A percentile compares a stretch with the other conserved stretches of the same genome.
These are phyloP conservation scores for Lactarius tabidus DNA, from an alignment of 768 basidiomycete species.

Conservation along the genomic window DNA sequence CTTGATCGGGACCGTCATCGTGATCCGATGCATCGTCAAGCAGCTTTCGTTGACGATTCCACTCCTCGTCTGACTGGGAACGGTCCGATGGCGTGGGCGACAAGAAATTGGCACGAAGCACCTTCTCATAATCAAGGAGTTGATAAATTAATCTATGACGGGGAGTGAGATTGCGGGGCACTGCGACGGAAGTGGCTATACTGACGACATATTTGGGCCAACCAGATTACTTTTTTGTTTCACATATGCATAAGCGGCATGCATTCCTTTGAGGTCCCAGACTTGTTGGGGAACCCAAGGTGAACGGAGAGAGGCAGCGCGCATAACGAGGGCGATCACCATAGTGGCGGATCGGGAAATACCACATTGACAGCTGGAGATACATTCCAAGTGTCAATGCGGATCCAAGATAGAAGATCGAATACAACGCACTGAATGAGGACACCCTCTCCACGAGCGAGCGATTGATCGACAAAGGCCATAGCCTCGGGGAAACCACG, in stretches of 20 bases:
- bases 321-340: constrained; percentile 90
- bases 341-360: constrained; percentile 89
- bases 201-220: constrained; percentile 94
- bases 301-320: constrained; percentile 70
- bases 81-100: constrained; percentile 53
- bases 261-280: constrained; percentile 81
- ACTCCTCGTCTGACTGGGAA: constrained; percentile 67
- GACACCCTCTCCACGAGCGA: constrained; percentile 72
- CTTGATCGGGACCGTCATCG: constrained; percentile 44
- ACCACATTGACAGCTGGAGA: constrained; percentile 84
- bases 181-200: constrained; percentile 28
- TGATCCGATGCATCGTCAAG: constrained; percentile 55
- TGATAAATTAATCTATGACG: constrained; percentile 81
- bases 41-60: constrained; percentile 63
- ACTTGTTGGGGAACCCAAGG: constrained; percentile 68
- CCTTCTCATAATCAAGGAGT: constrained; percentile 85
- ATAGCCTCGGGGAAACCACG: constrained; percentile 78
- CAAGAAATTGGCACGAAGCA: constrained; percentile 43
- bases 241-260: constrained; percentile 84
- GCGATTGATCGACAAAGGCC: constrained; percentile 73
- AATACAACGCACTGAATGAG: constrained; percentile 70
- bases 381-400: constrained; percentile 4
- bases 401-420: constrained; percentile 1
- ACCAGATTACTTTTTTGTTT: constrained; percentile 85
- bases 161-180: constrained; percentile 14